Evolutionary conservation across 495 filamentous ascomycete genomes (phyloP), one percentile per base, ranked within the genome.

Genomic region (Poronia punctata): DNA sequence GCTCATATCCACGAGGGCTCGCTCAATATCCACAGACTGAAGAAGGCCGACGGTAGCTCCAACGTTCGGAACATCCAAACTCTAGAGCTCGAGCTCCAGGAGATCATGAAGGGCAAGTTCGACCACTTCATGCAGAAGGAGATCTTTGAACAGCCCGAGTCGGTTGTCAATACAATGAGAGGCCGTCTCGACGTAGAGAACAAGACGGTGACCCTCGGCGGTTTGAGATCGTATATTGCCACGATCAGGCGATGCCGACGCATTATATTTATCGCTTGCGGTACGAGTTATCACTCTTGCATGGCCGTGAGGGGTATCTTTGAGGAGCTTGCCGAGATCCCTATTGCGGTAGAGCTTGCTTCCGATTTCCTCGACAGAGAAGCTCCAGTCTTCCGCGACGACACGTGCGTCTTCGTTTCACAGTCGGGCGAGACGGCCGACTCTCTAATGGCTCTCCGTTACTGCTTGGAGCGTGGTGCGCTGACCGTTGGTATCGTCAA

Each of bases 71-170:
- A 84, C 38, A 98, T 98, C 64, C 92, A 98, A 72, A 98, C 92
- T 29, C 77, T 98, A 39, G 92, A 98, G 70, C 81, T 98, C 27
- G 87, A 98, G 76, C 80, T 98, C 39, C 92, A 98, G 71, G 92
- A 98, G 70, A 98, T 98, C 65, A 98, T 98, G 92, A 98, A 97
- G 79, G 92, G 92, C 59, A 93, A 90, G 57, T 98, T 97, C 66
- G 92, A 98, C 60, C 92, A 98, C 67, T 98, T 96, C 74, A 98
- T 98, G 92, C 93, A 98, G 62, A 98, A 98, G 75, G 92, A 98
- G 62, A 98, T 98, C 57, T 98, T 97, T 65, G 92, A 98, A 71
- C 92, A 98, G 69, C 92, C 92, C 43, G 92, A 98, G 68, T 98
- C 92, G 4, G 87, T 98, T 43, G 81, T 98, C 68, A 98, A 98